phyloP scores from a whole-genome alignment of 2,329 filamentous ascomycete species.

The Stylonectria norvegica region DNA sequence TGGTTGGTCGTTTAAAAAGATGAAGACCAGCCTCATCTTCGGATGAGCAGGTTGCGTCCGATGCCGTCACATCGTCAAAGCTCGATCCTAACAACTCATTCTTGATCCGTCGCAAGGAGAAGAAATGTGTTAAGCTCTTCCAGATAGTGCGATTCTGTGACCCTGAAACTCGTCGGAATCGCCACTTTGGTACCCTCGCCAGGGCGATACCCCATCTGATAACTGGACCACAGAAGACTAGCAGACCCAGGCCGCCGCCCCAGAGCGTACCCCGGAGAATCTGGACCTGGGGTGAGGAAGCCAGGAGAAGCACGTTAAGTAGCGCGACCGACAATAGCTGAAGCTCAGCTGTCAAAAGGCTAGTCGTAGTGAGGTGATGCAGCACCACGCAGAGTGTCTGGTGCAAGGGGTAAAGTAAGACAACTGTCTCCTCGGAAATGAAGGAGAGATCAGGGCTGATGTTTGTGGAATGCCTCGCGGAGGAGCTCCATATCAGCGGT shows the following conservation, averaged over 20 bases:
- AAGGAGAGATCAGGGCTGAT: slow-evolving; percentile 33
- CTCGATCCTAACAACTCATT: slow-evolving; percentile 33
- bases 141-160: slow-evolving; percentile 35
- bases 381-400: slow-evolving; percentile 70
- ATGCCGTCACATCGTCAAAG: slow-evolving; percentile 31
- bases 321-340: slow-evolving; percentile 80
- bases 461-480: slow-evolving; percentile 15
- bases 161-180: slow-evolving; percentile 61
- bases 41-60: slow-evolving; percentile 28
- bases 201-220: slow-evolving; percentile 81
- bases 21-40: slow-evolving; percentile 29
- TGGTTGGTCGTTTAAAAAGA: slow-evolving; percentile 16
- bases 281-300: slow-evolving; percentile 75
- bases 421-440: slow-evolving; percentile 55
- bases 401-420: slow-evolving; percentile 78
- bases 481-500: slow-evolving; percentile 50
- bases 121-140: slow-evolving; percentile 38
- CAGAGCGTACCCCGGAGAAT: slow-evolving; percentile 84
- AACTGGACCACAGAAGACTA: slow-evolving; percentile 69
- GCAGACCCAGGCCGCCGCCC: slow-evolving; percentile 73
- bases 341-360: slow-evolving; percentile 80
- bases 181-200: slow-evolving; percentile 87
- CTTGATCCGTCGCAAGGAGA: slow-evolving; percentile 48
- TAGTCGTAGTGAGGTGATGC: slow-evolving; percentile 81
- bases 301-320: slow-evolving; percentile 75